Conservation (phyloP, 805 yeast genomes). For the Lachancea kluyveri region DNA sequence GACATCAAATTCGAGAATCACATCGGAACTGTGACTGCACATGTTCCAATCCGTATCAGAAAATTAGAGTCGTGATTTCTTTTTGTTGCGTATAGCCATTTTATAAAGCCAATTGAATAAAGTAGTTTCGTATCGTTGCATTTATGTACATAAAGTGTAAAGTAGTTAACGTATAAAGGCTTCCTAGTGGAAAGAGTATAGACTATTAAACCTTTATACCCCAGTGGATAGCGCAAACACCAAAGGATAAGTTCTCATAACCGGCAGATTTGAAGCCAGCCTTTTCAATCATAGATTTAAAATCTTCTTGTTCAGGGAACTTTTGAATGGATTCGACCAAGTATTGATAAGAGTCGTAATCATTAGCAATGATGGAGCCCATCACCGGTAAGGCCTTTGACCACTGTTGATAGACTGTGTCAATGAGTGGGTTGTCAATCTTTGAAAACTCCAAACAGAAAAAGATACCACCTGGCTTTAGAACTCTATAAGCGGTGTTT, state of each 20-base stretch:
- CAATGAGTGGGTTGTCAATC: constrained; percentile 73
- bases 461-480: constrained; percentile 96
- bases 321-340: constrained; percentile 88
- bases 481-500: constrained; percentile 89
- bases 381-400: constrained; percentile 83
- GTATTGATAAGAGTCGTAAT: constrained; percentile 93
- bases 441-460: constrained; percentile 94
- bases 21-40: constrained; percentile 26
- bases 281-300: constrained; percentile 83
- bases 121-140: neutral
- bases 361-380: constrained; percentile 95
- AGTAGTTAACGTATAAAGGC: no score
- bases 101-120: neutral
- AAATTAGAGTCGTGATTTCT: constrained; percentile 5
- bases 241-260: constrained; percentile 89
- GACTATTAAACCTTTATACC: constrained; percentile 80
- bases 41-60: constrained; percentile 30
- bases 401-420: constrained; percentile 77
- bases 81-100: no score
- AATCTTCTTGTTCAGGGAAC: constrained; percentile 89
- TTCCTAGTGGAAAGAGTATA: no score
- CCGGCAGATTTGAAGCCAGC: constrained; percentile 96
- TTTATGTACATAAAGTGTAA: no score
- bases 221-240: constrained; percentile 92
- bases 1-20: constrained; percentile 37